Percentiles rank a stretch among this genome's conserved stretches.
phyloP scores from a whole-genome alignment of 257 asterid genomes.

The Salvia hispanica region DNA sequence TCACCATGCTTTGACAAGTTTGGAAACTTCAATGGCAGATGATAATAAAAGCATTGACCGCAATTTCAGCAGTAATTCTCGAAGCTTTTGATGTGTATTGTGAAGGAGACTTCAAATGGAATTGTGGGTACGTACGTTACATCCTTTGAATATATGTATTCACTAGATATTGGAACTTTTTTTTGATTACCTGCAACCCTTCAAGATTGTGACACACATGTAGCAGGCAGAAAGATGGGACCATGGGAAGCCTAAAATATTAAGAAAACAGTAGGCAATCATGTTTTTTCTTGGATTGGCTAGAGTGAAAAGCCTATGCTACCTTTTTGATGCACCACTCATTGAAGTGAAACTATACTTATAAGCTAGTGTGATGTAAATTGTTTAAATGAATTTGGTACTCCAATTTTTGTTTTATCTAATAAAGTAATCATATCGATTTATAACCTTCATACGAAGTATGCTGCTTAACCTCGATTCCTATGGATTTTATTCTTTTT shows the following conservation, averaged over 20 bases:
- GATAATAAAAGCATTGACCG: constrained; percentile 91
- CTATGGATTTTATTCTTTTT: constrained; percentile 1
- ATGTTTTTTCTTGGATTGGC: not conserved
- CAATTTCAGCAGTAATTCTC: constrained; percentile 85
- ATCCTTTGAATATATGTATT: constrained; percentile 14
- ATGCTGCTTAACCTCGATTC: constrained; percentile 8
- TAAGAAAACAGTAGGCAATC: not conserved
- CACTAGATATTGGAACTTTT: constrained; percentile 7
- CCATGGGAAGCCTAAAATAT: constrained; percentile 29
- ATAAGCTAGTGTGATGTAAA: not conserved
- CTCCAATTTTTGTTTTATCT: constrained; percentile 3
- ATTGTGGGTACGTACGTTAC: constrained; percentile 94
- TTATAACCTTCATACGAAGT: constrained; percentile 15
- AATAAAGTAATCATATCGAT: not conserved
- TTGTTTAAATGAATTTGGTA: constrained; percentile 7
- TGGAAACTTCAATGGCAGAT: constrained; percentile 59
- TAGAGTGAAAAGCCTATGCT: constrained; percentile 25
- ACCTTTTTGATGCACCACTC: not conserved
- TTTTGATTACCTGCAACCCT: constrained; percentile 50
- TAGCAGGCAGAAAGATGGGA: constrained; percentile 61
- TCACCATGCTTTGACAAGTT: constrained; percentile 20
- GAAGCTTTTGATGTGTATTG: constrained; percentile 93
- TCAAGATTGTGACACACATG: constrained; percentile 60
- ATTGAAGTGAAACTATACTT: constrained; percentile 13
- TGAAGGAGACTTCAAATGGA: constrained; percentile 95